Conservation (phyloP, 805 yeast species). For the Naumovozyma castellii region DNA sequence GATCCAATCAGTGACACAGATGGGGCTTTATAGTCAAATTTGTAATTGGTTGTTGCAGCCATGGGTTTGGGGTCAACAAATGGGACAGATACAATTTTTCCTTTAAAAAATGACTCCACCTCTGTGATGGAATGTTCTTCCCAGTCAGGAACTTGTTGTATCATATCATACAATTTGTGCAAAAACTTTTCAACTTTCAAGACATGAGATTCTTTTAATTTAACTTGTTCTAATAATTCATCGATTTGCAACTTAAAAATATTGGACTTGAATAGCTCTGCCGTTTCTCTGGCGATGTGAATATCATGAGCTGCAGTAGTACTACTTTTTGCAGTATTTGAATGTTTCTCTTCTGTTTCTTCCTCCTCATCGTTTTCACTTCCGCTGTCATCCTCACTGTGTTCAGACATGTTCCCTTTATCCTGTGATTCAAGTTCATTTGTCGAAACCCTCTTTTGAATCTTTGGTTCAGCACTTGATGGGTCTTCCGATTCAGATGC, state of each 20-base stretch:
- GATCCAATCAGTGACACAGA: constrained; percentile 76
- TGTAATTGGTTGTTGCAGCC: constrained; percentile 48
- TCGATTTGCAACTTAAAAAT: constrained; percentile 93
- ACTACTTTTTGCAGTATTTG: constrained; percentile 6
- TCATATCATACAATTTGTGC: constrained; percentile 60
- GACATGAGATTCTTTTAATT: constrained; percentile 60
- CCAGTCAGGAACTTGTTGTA: constrained; percentile 54
- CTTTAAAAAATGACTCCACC: constrained; percentile 44
- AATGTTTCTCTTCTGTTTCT: constrained; percentile 10
- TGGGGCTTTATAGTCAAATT: constrained; percentile 62
- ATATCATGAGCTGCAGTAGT: constrained; percentile 58
- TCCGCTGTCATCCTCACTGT: constrained; percentile 15
- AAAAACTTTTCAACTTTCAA: constrained; percentile 61
- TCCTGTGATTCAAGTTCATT: constrained; percentile 12
- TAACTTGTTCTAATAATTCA: constrained; percentile 74
- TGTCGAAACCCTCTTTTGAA: constrained; percentile 1
- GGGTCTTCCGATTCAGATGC: constrained; percentile 15
- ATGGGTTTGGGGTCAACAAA: constrained; percentile 86
- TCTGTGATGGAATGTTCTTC: constrained; percentile 45
- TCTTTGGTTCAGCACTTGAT: constrained; percentile 1
- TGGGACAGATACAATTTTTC: constrained; percentile 56
- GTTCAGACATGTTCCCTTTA: too few species aligned
- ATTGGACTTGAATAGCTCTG: constrained; percentile 88
- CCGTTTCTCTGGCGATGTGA: constrained; percentile 86
- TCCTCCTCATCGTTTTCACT: constrained; percentile 14